Evolutionary conservation across 257 asterid genomes (phyloP).

Genomic region (Rhazya stricta): DNA sequence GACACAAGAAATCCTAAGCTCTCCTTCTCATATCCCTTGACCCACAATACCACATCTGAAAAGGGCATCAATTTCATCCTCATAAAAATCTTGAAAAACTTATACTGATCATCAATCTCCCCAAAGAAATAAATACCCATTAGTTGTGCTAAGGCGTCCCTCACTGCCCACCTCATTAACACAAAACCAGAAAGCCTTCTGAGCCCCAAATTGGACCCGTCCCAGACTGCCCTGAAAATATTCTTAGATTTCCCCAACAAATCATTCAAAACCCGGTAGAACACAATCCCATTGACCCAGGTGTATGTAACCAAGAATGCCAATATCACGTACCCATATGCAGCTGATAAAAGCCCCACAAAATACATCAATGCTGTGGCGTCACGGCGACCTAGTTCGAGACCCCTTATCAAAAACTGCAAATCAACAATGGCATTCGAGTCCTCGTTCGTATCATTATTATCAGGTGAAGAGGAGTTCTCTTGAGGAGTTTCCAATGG

Average conservation of each 20-base stretch:
- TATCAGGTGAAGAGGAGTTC: not conserved
- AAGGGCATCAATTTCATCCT: constrained; percentile 79
- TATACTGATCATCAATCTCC: constrained; percentile 70
- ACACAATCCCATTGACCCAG: constrained; percentile 69
- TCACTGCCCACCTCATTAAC: constrained; percentile 90
- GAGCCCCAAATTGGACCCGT: constrained; percentile 67
- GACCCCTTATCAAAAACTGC: constrained; percentile 61
- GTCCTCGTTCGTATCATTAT: constrained; percentile 18
- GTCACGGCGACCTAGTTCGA: constrained; percentile 62
- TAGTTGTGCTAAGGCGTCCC: constrained; percentile 78
- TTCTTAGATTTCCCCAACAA: constrained; percentile 54
- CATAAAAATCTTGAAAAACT: constrained; percentile 57
- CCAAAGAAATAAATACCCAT: constrained; percentile 69
- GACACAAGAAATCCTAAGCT: constrained; percentile 50
- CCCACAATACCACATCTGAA: constrained; percentile 68
- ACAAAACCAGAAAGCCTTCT: constrained; percentile 72
- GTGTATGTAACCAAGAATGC: constrained; percentile 72
- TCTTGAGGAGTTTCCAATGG: constrained; percentile 14
- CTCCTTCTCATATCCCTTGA: constrained; percentile 73
- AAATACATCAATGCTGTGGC: constrained; percentile 51
- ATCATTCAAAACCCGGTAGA: constrained; percentile 63
- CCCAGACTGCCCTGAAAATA: constrained; percentile 58
- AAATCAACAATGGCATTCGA: constrained; percentile 41
- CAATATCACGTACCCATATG: constrained; percentile 63
- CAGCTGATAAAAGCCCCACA: constrained; percentile 46